Conservation (phyloP, 2,329 filamentous ascomycete species). For the Blastomyces parvus region DNA sequence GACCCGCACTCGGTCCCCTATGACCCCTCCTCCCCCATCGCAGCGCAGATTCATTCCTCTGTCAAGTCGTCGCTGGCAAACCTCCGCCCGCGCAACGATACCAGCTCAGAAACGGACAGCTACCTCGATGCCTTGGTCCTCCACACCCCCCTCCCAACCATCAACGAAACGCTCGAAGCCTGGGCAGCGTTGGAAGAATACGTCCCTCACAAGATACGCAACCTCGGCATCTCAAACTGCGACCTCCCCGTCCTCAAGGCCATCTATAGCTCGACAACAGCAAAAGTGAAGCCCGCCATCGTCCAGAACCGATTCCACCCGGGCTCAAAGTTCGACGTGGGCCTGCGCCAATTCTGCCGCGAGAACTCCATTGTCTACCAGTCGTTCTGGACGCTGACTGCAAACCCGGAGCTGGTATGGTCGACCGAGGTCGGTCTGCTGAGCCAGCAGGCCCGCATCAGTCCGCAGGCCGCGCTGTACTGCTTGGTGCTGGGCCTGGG, state of each 20-base stretch:
- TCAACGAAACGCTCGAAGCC: conserved; percentile 49
- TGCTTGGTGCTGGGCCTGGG: conserved; percentile 46
- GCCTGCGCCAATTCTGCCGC: conserved; percentile 49
- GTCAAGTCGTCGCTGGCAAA: conserved; percentile 57
- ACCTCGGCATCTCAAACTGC: conserved; percentile 69
- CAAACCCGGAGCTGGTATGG: conserved; percentile 44
- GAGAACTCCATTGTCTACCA: conserved; percentile 48
- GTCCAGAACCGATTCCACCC: conserved; percentile 69
- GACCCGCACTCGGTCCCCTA: conserved; percentile 55
- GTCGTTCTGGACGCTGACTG: conserved; percentile 53
- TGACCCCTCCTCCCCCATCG: conserved; percentile 47
- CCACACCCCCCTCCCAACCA: conserved; percentile 46
- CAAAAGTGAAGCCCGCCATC: conserved; percentile 47
- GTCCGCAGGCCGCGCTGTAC: conserved; percentile 45
- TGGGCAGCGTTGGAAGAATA: conserved; percentile 59
- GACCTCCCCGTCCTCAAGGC: conserved; percentile 47
- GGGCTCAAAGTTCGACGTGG: conserved; percentile 49
- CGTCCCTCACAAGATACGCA: conserved; percentile 54
- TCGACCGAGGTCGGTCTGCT: conserved; percentile 43
- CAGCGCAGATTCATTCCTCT: conserved; percentile 57
- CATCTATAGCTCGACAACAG: conserved; percentile 42
- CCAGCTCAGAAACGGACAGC: conserved; percentile 29
- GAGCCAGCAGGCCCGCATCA: conserved; percentile 36
- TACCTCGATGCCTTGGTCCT: conserved; percentile 53
- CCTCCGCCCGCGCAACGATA: conserved; percentile 36